phyloP scores from a whole-genome alignment of 1,139 yeast species.

The Saccharomycopsis hybrid region DNA sequence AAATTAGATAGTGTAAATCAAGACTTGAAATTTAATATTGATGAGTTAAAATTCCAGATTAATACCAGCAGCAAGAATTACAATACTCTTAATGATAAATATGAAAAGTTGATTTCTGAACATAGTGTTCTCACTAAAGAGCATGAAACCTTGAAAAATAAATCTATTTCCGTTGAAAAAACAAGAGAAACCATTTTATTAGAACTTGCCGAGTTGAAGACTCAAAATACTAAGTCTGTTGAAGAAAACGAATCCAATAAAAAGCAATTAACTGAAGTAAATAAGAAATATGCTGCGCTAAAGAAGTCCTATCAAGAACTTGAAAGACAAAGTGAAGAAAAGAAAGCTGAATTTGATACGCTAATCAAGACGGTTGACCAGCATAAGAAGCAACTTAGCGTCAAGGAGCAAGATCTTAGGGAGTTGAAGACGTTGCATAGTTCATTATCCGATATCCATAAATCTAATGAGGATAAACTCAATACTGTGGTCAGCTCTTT shows the following conservation, averaged over 20 bases:
- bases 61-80: slow-evolving; percentile 15
- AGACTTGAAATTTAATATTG: slow-evolving; percentile 13
- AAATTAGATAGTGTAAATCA: slow-evolving; percentile 5
- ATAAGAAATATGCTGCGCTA: not conserved
- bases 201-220: not conserved
- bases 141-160: slow-evolving; percentile 4
- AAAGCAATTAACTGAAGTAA: not conserved
- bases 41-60: slow-evolving; percentile 13
- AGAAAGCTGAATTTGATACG: not conserved
- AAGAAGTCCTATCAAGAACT: not conserved
- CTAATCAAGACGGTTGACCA: not conserved
- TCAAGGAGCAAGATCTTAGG: slow-evolving; percentile 4
- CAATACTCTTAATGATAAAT: slow-evolving; percentile 11
- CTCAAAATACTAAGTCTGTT: not conserved
- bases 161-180: not conserved
- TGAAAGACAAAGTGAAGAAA: not conserved
- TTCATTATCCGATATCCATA: not conserved
- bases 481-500: slow-evolving; percentile 5
- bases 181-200: not conserved
- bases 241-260: not conserved
- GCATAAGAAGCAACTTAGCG: not conserved
- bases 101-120: not conserved
- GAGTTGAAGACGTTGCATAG: not conserved
- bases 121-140: not conserved
- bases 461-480: not conserved